phyloP scores from a whole-genome alignment of 169 alveolate genomes.

The Cryptosporidium viatorum region DNA sequence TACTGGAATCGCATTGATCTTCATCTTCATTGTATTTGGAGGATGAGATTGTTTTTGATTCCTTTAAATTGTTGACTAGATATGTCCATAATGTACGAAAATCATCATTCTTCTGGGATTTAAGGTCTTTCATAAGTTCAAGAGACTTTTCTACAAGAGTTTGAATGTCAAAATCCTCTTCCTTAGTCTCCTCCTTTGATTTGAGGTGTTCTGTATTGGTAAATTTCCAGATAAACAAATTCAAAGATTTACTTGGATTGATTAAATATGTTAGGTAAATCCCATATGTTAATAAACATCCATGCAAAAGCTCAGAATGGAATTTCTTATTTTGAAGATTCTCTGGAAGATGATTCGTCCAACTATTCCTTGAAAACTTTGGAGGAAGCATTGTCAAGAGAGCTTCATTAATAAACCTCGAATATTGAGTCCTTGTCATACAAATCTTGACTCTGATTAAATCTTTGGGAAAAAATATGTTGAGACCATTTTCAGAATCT shows the following conservation, averaged over 20 bases:
- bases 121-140: not conserved
- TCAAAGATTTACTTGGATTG: conserved; percentile 16
- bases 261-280: conserved; percentile 16
- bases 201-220: not conserved
- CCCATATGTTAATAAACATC: conserved; percentile 28
- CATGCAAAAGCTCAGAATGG: conserved; percentile 22
- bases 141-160: not conserved
- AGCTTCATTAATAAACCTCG: conserved; percentile 40
- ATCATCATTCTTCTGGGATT: not conserved
- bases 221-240: conserved; percentile 27
- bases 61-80: not conserved
- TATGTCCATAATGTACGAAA: conserved; percentile 33
- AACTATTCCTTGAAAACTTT: conserved; percentile 14
- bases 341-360: conserved; percentile 2
- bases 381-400: conserved; percentile 12
- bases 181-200: too few species aligned
- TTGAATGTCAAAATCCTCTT: not conserved
- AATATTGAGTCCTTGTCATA: conserved; percentile 68
- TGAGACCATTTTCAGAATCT: not conserved
- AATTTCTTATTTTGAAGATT: not conserved
- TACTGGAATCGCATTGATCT: not conserved
- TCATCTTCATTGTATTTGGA: not conserved
- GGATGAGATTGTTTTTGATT: not conserved
- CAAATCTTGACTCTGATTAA: conserved; percentile 32
- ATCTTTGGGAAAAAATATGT: conserved; percentile 7